A percentile compares a stretch with the other conserved stretches of the same genome.
Conservation (phyloP, 805 yeast genomes). For the Yarrowia sp. region DNA sequence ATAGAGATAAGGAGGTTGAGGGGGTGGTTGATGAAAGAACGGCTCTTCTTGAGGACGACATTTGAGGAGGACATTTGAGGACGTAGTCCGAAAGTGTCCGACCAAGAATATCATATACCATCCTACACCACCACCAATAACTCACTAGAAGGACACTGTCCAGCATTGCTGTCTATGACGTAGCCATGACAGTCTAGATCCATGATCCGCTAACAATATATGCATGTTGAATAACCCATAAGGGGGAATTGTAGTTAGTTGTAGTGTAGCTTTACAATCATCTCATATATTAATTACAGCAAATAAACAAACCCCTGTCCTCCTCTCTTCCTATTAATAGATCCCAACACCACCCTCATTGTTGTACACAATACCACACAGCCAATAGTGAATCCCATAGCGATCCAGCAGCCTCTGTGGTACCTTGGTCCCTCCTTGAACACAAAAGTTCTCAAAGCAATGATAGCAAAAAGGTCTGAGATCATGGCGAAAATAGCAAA, state of each 20-base stretch:
- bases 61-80: background rate
- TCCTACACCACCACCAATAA: no score
- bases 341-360: background rate
- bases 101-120: background rate
- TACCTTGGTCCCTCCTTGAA: background rate
- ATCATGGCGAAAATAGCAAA: constrained; percentile 1
- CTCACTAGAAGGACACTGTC: no score
- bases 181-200: no score
- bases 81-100: background rate
- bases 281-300: background rate
- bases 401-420: constrained; percentile 2
- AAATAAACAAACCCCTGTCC: background rate
- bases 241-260: no score
- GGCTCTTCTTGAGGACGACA: background rate
- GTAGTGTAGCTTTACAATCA: no score
- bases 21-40: constrained; percentile 13
- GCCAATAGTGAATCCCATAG: background rate
- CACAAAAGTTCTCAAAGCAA: background rate
- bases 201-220: no score
- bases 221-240: no score
- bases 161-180: no score
- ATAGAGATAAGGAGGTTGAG: constrained; percentile 1
- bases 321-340: background rate
- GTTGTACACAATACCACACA: background rate
- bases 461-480: background rate